phyloP scores from a whole-genome alignment of 2,329 filamentous ascomycete genomes.

The Aspergillus cejpii region DNA sequence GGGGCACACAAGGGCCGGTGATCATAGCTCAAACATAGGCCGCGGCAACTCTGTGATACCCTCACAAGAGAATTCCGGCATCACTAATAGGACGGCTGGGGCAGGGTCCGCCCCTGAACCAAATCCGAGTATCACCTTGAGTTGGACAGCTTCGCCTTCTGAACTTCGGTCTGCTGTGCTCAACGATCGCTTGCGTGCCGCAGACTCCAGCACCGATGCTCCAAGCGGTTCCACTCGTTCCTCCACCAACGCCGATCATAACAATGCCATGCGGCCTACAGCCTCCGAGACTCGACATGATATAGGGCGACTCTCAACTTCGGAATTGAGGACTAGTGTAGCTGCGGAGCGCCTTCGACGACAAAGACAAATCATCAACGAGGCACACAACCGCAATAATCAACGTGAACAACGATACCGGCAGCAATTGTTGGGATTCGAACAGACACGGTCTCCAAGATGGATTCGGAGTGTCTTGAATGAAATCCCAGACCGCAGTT shows the following conservation, averaged over 20 bases:
- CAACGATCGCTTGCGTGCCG: slow-evolving; percentile 18
- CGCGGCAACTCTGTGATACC: slow-evolving; percentile 39
- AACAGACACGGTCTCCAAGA: slow-evolving; percentile 33
- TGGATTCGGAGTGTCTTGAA: slow-evolving; percentile 36
- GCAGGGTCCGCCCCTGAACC: slow-evolving; percentile 21
- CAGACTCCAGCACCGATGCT: slow-evolving; percentile 19
- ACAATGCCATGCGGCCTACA: slow-evolving; percentile 26
- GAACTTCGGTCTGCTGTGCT: slow-evolving; percentile 30
- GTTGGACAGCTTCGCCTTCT: slow-evolving; percentile 38
- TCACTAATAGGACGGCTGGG: slow-evolving; percentile 23
- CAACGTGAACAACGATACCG: slow-evolving; percentile 32
- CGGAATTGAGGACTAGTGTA: slow-evolving; percentile 35
- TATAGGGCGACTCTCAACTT: slow-evolving; percentile 22
- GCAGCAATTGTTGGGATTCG: slow-evolving; percentile 29
- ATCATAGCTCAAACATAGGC: slow-evolving; percentile 29
- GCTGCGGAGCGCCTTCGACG: slow-evolving; percentile 37
- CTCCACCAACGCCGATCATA: slow-evolving; percentile 19
- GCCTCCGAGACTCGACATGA: slow-evolving; percentile 25
- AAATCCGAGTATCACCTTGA: slow-evolving; percentile 32
- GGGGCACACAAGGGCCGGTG: slow-evolving; percentile 19
- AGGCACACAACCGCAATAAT: slow-evolving; percentile 27
- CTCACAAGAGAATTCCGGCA: slow-evolving; percentile 29
- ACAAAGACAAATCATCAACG: slow-evolving; percentile 33
- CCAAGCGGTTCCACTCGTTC: slow-evolving; percentile 18
- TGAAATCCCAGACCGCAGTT: slow-evolving; percentile 31